Evolutionary conservation across 2,329 filamentous ascomycete species (phyloP).

Genomic region (Pseudocercospora fijiensis): DNA sequence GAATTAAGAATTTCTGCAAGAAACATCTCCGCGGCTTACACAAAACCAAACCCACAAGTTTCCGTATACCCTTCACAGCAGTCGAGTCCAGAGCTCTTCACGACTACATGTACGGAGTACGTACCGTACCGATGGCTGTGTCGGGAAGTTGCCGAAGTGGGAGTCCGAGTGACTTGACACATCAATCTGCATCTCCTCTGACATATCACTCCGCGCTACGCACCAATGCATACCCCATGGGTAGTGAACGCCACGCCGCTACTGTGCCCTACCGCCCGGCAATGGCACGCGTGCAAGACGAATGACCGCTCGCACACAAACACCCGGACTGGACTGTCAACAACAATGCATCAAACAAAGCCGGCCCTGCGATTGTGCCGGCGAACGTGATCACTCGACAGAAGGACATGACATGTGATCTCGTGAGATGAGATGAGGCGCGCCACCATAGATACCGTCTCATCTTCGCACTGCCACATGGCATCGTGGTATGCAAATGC

Average conservation of each 20-base stretch:
- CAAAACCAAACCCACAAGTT: conserved; percentile 8
- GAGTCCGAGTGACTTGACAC: background rate
- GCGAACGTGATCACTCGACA: background rate
- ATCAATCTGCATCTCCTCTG: background rate
- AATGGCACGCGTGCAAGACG: background rate
- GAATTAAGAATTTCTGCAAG: background rate
- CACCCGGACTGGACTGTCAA: background rate
- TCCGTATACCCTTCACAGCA: background rate
- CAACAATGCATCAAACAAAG: background rate
- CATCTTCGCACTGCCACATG: background rate
- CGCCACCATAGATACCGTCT: background rate
- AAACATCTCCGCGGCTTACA: conserved; percentile 12
- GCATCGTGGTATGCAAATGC: background rate
- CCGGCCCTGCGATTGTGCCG: background rate
- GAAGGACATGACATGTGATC: background rate
- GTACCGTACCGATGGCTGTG: background rate
- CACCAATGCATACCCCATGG: background rate
- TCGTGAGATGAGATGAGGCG: background rate
- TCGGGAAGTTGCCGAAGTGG: background rate
- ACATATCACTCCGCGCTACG: background rate
- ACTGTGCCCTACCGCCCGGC: background rate
- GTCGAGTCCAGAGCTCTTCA: background rate
- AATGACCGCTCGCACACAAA: background rate
- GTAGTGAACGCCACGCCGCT: background rate
- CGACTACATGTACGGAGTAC: background rate